These are phyloP conservation scores for Ramalina peruviana DNA, from an alignment of 495 filamentous ascomycete genomes.

Conservation along the genomic window DNA sequence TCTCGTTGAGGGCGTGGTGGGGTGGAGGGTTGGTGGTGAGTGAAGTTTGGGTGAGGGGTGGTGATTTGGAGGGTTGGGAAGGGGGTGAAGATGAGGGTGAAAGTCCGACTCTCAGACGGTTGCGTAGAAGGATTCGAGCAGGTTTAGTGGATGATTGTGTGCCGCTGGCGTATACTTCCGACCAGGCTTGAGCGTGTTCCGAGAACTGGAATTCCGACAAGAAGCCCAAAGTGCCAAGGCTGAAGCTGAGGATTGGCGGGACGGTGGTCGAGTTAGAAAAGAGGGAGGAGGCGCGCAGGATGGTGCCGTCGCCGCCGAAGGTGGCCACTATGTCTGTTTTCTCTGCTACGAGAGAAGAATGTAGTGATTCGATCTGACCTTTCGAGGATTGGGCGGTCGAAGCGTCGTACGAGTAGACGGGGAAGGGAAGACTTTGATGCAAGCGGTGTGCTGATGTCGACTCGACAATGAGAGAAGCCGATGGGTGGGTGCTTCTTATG, in stretches of 20 bases:
- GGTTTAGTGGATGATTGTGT: constrained; percentile 22
- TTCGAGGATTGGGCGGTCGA: constrained; percentile 21
- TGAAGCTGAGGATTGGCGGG: constrained; percentile 87
- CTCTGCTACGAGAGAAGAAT: constrained; percentile 26
- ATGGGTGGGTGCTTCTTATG: constrained; percentile 64
- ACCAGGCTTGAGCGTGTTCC: constrained; percentile 79
- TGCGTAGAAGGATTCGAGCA: constrained; percentile 66
- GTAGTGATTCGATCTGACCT: no score
- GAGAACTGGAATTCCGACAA: constrained; percentile 91
- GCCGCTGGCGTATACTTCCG: constrained; percentile 88
- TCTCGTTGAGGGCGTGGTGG: constrained; percentile 68
- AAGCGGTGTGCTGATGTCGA: constrained; percentile 55
- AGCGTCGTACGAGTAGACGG: constrained; percentile 48
- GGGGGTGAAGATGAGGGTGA: constrained; percentile 41
- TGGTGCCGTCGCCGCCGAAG: constrained; percentile 90
- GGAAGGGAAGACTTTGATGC: constrained; percentile 60
- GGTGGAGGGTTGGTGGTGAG: constrained; percentile 40
- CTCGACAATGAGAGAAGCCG: constrained; percentile 72
- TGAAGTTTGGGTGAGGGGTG: constrained; percentile 23
- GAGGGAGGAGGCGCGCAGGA: constrained; percentile 77
- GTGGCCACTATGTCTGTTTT: constrained; percentile 83
- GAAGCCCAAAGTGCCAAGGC: constrained; percentile 92
- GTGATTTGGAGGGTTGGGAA: constrained; percentile 32
- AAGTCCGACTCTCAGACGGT: constrained; percentile 71
- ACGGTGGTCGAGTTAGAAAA: constrained; percentile 73